Base-by-base conservation (phyloP, 2,329 filamentous ascomycete genomes). In the Cladosporium halotolerans region DNA sequence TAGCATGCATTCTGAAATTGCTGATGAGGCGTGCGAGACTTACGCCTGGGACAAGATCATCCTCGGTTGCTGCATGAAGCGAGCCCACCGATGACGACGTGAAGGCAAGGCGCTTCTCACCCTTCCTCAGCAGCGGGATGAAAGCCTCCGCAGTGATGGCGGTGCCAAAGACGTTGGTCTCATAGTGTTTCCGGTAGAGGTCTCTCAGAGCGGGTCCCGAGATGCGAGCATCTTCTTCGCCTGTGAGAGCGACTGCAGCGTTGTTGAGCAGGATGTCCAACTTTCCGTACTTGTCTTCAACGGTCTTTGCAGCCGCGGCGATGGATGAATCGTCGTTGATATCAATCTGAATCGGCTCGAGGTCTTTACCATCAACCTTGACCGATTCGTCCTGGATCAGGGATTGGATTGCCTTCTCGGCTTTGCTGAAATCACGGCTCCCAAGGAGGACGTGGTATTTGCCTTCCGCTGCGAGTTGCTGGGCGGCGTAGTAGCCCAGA, bases 141-240 rank as follows among this genome's bases (percentile, higher is more conserved):
- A 75, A 71, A 0, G 65, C 64, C 5, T 66, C 58, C 0, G 75
- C 76, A 6, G 74, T 56, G 19, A 73, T 66, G 14, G 74, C 67
- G 0, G 75, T 72, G 9, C 78, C 74, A 0, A 76, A 65, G 6
- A 78, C 73, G 59, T 82, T 82, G 58, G 61, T 56, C 32, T 72
- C 68, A 57, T 66, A 70, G 3, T 61, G 48, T 28, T 58, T 58
- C 31, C 66, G 50, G 58, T 60, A 70, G 33, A 60, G 60, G 45
- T 63, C 60, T 42, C 68, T 63, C 9, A 68, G 61, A 1, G 60
- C 58, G 9, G 57, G 54, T 9, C 62, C 54, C 2, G 53, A 41
- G 10, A 41, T 51, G 28, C 33, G 28, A 3, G 39, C 44, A 10
- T 38, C 31, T 13, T 44, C 48, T 18, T 47, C 45, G 4, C n/a